A percentile compares a stretch with the other conserved stretches of the same genome.
phyloP scores from a whole-genome alignment of 1,139 yeast genomes.

The Hyphopichia pseudoburtonii region DNA sequence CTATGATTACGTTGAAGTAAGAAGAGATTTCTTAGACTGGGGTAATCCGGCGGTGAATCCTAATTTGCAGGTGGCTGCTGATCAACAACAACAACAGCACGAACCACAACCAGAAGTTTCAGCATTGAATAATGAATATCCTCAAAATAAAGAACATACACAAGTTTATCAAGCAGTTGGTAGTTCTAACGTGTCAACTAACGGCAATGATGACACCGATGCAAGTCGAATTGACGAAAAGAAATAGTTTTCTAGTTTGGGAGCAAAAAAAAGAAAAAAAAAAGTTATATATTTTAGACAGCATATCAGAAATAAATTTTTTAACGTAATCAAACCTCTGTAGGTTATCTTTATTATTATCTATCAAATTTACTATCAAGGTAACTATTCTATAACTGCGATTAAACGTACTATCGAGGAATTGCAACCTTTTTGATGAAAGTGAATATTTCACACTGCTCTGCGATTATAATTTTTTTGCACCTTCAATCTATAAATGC shows the following conservation, averaged over 20 bases:
- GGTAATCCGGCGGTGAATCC: conserved; percentile 13
- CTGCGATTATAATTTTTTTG: too few relatives aligned
- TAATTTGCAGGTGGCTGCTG: not conserved
- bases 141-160: conserved; percentile 1
- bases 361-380: too few relatives aligned
- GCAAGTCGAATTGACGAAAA: too few relatives aligned
- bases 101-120: not conserved
- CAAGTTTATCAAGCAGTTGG: conserved; percentile 3
- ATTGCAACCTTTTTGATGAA: too few relatives aligned
- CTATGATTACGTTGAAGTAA: conserved; percentile 93
- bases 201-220: conserved; percentile 1
- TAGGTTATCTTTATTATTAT: too few relatives aligned
- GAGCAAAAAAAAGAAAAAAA: not conserved
- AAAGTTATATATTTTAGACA: not conserved
- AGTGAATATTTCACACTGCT: too few relatives aligned
- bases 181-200: conserved; percentile 4
- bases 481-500: too few relatives aligned
- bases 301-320: not conserved
- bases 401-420: too few relatives aligned
- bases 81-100: not conserved
- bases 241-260: too few relatives aligned
- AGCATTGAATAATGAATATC: not conserved
- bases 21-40: conserved; percentile 87
- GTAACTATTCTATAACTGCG: too few relatives aligned
- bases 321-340: too few relatives aligned